A percentile compares a stretch with the other conserved stretches of the same genome.
phyloP scores from a whole-genome alignment of 768 basidiomycete species.

The Suillus americanus region DNA sequence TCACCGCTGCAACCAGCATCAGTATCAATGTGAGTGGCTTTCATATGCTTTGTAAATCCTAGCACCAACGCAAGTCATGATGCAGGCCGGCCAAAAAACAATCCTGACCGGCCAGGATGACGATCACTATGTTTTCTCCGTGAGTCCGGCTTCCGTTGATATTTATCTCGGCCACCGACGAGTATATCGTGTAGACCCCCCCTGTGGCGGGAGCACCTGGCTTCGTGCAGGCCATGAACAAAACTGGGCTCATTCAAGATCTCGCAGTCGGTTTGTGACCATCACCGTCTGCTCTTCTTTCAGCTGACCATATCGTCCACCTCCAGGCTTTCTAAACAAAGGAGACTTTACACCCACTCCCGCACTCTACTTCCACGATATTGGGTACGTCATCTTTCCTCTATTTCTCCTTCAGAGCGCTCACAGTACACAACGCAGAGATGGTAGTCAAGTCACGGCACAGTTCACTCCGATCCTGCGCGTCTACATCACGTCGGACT shows the following conservation, averaged over 20 bases:
- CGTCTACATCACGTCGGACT: conserved; percentile 4
- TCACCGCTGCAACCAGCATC: background rate
- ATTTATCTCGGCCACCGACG: background rate
- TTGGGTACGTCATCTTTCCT: background rate
- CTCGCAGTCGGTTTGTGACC: background rate
- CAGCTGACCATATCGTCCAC: too few species aligned
- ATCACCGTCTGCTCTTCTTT: too few species aligned
- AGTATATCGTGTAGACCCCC: background rate
- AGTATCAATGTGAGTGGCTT: background rate
- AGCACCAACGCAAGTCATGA: background rate
- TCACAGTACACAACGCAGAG: background rate
- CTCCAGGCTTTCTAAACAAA: background rate
- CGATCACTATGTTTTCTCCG: too few species aligned
- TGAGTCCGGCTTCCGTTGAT: background rate
- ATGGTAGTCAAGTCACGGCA: background rate
- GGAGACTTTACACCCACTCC: background rate
- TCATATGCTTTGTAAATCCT: too few species aligned
- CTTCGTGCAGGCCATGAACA: background rate
- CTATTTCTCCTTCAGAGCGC: background rate
- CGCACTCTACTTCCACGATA: background rate
- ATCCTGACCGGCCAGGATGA: background rate
- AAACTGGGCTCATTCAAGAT: background rate
- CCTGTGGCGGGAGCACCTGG: background rate
- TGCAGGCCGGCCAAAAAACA: background rate
- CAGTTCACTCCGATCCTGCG: conserved; percentile 2